A percentile compares a stretch with the other conserved stretches of the same genome.
These are phyloP conservation scores for Cercospora citrullina DNA, from an alignment of 2,329 filamentous ascomycete genomes.

Conservation along the genomic window DNA sequence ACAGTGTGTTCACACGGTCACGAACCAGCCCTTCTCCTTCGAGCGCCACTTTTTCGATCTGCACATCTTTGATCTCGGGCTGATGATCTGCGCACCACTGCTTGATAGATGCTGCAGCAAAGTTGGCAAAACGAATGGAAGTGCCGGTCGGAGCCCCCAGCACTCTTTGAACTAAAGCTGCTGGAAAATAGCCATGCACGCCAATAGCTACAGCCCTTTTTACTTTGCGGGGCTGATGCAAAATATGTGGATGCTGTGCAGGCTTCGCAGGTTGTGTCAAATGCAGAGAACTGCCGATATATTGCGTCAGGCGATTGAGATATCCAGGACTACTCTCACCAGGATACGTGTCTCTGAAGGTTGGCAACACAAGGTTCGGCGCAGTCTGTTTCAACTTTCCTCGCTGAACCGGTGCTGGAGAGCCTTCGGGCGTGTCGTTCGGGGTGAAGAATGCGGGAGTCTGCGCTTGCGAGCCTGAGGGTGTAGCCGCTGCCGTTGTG, in stretches of 20 bases:
- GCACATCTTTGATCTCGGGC: slow-evolving; percentile 66
- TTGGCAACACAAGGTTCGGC: slow-evolving; percentile 68
- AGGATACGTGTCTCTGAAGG: slow-evolving; percentile 67
- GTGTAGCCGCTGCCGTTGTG: slow-evolving; percentile 28
- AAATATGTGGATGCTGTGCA: slow-evolving; percentile 66
- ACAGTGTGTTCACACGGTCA: slow-evolving; percentile 86
- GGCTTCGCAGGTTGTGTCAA: slow-evolving; percentile 52
- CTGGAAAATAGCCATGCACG: slow-evolving; percentile 91
- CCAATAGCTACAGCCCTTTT: slow-evolving; percentile 89
- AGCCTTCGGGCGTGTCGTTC: slow-evolving; percentile 34
- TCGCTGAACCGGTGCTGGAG: slow-evolving; percentile 30
- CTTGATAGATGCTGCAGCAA: slow-evolving; percentile 79
- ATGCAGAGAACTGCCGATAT: slow-evolving; percentile 38
- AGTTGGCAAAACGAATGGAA: slow-evolving; percentile 86
- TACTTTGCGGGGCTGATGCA: slow-evolving; percentile 66
- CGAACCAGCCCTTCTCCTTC: slow-evolving; percentile 92
- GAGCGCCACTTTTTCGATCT: slow-evolving; percentile 90
- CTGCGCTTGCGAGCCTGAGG: slow-evolving; percentile 24
- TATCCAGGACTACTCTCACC: slow-evolving; percentile 47
- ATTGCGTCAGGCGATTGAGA: slow-evolving; percentile 44
- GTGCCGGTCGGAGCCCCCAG: slow-evolving; percentile 95
- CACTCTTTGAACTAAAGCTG: slow-evolving; percentile 80
- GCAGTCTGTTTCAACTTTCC: slow-evolving; percentile 37
- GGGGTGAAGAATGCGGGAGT: slow-evolving; percentile 25
- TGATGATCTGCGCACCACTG: slow-evolving; percentile 70